Evolutionary conservation across 2,329 filamentous ascomycete genomes (phyloP), one percentile per base, ranked within the genome.

Genomic region (Claviceps quebecensis): DNA sequence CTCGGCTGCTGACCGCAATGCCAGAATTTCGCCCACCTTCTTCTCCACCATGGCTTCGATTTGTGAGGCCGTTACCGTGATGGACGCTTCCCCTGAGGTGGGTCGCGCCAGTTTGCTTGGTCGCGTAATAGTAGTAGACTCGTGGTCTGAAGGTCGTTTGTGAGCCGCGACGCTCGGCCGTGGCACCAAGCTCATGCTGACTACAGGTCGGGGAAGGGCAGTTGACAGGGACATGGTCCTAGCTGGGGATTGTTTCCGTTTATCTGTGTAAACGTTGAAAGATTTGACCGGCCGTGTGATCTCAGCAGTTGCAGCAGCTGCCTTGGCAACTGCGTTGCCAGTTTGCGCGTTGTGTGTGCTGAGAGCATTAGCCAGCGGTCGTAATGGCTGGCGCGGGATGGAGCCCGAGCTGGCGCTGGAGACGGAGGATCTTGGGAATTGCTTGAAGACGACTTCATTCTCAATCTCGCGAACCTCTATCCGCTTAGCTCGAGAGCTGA

Each of bases 391-490:
- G 16, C 91, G 78, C 50, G 73, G 70, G 3, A 68, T 57, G 7
- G 71, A 72, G 56, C 61, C 64, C 11, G 67, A 63, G 26, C 26
- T 23, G 44, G 44, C 26, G 43, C 43, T 23, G 44, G 44, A 34
- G 59, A 61, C 68, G 14, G 5, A 22, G n/a, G 76, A 72, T 52
- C 80, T 76, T 29, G 84, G 80, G 51, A 80, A 77, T 50, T 86
- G 83, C 63, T 86, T 88, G 71, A 87, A 94, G 41, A 95, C 83
- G 4, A 94, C 84, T 62, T 96, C 89, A 62, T 97, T 97, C 67
- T 97, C 91, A 53, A 95, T 87, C 66, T 97, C 93, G 48, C 88
- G 84, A 11, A 95, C 85, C 66, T 97, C 91, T 58, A 97, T 96
- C 61, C 94, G 88, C 73, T 96, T 96, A 23, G 91, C 94, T 11